These are phyloP conservation scores for Amborella trichopoda DNA, from an alignment of 164 flowering plant genomes.

Conservation along the genomic window DNA sequence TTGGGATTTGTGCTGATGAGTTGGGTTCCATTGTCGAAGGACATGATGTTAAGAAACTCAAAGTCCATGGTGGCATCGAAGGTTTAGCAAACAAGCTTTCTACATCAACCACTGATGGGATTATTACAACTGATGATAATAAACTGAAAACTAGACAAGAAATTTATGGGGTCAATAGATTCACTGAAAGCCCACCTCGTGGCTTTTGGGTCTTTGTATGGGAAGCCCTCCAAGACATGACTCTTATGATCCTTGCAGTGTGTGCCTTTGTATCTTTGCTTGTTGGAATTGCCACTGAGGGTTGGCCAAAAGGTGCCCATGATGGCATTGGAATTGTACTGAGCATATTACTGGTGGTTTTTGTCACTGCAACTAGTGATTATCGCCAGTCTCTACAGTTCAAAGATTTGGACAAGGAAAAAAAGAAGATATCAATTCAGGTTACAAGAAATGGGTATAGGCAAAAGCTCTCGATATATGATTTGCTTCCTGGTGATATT, in stretches of 20 bases:
- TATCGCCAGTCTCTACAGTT: constrained; percentile 89
- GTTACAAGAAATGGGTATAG: constrained; percentile 69
- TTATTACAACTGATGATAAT: constrained; percentile 30
- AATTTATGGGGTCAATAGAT: constrained; percentile 70
- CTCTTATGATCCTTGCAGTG: constrained; percentile 80
- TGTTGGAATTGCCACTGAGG: constrained; percentile 79
- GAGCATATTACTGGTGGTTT: constrained; percentile 80
- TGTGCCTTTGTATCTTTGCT: constrained; percentile 76
- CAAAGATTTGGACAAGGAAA: constrained; percentile 89
- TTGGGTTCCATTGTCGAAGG: constrained; percentile 79
- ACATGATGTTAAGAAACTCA: constrained; percentile 64
- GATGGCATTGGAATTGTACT: constrained; percentile 97
- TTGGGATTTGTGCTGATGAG: constrained; percentile 76
- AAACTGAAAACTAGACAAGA: constrained; percentile 36
- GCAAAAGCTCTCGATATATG: constrained; percentile 83
- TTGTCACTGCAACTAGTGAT: constrained; percentile 95
- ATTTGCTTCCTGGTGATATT: constrained; percentile 83
- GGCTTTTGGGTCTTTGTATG: constrained; percentile 84
- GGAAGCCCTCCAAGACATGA: constrained; percentile 97
- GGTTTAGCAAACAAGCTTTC: constrained; percentile 60
- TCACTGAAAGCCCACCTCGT: constrained; percentile 50
- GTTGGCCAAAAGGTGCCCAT: constrained; percentile 97
- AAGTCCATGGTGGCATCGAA: constrained; percentile 72
- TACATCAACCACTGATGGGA: constrained; percentile 47
- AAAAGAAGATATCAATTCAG: constrained; percentile 80